These are phyloP conservation scores for Thermothielavioides terrestris DNA, from an alignment of 495 filamentous ascomycete species.

Conservation along the genomic window DNA sequence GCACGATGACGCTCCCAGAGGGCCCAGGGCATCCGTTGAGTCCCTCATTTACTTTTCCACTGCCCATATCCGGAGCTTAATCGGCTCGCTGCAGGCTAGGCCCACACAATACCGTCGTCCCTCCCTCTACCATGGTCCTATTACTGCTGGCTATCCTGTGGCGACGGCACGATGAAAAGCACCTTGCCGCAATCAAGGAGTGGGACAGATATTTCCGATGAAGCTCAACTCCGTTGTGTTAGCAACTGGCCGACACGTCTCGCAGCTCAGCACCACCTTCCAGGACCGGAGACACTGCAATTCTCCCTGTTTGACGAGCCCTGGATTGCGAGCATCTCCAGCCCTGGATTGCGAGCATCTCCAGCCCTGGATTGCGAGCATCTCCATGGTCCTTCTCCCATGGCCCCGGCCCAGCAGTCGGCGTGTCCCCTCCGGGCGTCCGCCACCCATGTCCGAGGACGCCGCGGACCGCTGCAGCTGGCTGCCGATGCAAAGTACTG, in stretches of 20 bases:
- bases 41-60: no score
- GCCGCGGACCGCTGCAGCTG: slow-evolving; percentile 2
- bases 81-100: neutral
- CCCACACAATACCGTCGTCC: no score
- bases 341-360: no score
- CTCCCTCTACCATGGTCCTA: no score
- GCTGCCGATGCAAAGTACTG: neutral
- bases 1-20: no score
- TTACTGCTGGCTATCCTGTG: no score
- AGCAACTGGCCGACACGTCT: neutral
- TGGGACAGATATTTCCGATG: neutral
- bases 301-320: neutral
- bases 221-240: neutral
- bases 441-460: neutral
- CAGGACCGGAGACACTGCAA: neutral
- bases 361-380: no score
- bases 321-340: no score
- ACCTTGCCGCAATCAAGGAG: neutral
- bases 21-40: no score
- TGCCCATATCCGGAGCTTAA: no score
- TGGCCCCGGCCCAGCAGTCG: neutral
- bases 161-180: no score
- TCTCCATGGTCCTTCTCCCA: neutral
- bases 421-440: neutral
- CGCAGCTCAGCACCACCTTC: neutral